Evolutionary conservation across 352 stramenopile genomes (phyloP).

Genomic region (Globisporangium acanthophoron): DNA sequence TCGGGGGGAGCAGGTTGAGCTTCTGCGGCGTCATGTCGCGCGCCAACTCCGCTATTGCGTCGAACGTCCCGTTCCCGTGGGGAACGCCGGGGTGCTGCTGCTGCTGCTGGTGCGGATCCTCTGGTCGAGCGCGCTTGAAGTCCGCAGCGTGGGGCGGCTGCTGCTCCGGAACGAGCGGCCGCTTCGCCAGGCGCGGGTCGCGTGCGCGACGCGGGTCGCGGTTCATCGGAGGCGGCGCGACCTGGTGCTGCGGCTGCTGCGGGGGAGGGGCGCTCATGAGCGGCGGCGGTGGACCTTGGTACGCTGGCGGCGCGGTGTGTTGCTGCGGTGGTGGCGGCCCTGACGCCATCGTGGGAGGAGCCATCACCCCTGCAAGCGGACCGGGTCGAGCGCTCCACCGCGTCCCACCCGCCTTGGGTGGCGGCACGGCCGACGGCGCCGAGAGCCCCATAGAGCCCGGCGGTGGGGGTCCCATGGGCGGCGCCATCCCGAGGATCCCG

Average conservation of each 20-base stretch:
- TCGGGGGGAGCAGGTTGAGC: constrained; percentile 68
- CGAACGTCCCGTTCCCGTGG: constrained; percentile 29
- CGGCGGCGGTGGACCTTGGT: constrained; percentile 15
- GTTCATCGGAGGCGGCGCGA: constrained; percentile 16
- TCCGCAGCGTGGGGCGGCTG: background rate
- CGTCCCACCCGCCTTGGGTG: constrained; percentile 41
- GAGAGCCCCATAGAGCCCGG: constrained; percentile 23
- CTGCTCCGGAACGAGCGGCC: constrained; percentile 4
- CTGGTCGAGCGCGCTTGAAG: constrained; percentile 6
- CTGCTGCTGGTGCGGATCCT: constrained; percentile 12
- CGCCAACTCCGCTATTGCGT: constrained; percentile 63
- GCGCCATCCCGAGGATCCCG: constrained; percentile 14
- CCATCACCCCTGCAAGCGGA: constrained; percentile 23
- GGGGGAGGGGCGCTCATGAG: constrained; percentile 22
- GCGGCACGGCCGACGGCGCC: constrained; percentile 16
- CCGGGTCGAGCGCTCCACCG: constrained; percentile 67
- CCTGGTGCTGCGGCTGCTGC: constrained; percentile 14
- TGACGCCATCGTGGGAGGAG: constrained; percentile 4
- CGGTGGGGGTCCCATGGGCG: constrained; percentile 23
- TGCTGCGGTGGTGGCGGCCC: background rate
- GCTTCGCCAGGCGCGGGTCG: constrained; percentile 46
- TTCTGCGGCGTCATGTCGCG: constrained; percentile 80
- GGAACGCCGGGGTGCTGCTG: background rate
- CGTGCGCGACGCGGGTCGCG: constrained; percentile 50
- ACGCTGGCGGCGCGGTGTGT: constrained; percentile 1